phyloP scores from a whole-genome alignment of 2,329 filamentous ascomycete genomes.

The Chaetoscypha palmicola region DNA sequence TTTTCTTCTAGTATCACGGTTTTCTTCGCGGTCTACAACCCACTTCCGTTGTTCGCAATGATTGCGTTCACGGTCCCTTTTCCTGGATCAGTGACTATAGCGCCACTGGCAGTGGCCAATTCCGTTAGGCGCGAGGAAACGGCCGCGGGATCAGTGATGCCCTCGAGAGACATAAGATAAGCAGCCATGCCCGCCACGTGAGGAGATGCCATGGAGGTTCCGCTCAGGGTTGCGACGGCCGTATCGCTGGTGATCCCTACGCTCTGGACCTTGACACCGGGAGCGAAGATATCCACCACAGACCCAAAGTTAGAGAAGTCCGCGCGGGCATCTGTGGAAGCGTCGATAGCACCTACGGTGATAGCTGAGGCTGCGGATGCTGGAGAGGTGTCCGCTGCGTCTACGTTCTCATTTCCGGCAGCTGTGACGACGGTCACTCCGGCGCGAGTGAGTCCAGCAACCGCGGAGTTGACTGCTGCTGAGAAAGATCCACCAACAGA shows the following conservation, averaged over 20 bases:
- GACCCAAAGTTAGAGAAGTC: slow-evolving; percentile 45
- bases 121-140: slow-evolving; percentile 33
- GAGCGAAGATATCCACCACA: slow-evolving; percentile 45
- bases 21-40: no score
- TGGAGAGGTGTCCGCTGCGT: slow-evolving; percentile 38
- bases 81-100: neutral
- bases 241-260: slow-evolving; percentile 38
- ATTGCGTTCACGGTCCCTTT: slow-evolving; percentile 3
- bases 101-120: slow-evolving; percentile 30
- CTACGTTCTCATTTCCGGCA: slow-evolving; percentile 43
- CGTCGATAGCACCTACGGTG: slow-evolving; percentile 45
- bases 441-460: slow-evolving; percentile 19
- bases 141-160: slow-evolving; percentile 33
- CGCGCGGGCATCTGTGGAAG: slow-evolving; percentile 32
- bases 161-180: slow-evolving; percentile 51
- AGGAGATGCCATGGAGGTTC: slow-evolving; percentile 60
- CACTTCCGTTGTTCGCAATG: slow-evolving; percentile 9
- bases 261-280: slow-evolving; percentile 40
- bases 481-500: slow-evolving; percentile 32
- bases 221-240: slow-evolving; percentile 43
- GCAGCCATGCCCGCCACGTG: slow-evolving; percentile 62
- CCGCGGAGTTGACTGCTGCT: slow-evolving; percentile 24
- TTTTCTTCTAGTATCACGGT: neutral
- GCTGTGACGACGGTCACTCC: slow-evolving; percentile 48
- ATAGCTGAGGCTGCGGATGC: slow-evolving; percentile 42